Conservation (phyloP, 768 basidiomycete genomes). For the Coprinopsis marcescibilis region DNA sequence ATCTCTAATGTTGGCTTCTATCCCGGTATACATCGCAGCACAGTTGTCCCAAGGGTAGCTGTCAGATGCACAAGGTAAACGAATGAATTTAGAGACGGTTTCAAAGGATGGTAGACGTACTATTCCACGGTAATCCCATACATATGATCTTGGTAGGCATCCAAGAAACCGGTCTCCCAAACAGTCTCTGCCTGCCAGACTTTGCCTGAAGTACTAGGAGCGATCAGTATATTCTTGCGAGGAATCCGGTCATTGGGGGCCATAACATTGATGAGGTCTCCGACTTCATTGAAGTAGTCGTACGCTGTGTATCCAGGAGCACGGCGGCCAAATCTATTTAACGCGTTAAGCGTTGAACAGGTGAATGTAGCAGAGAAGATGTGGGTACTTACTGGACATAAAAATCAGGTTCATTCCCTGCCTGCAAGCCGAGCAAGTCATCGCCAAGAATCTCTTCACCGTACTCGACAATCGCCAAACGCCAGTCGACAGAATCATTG, state of each 20-base stretch:
- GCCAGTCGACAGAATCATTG: slow-evolving; percentile 54
- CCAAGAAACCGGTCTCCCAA: slow-evolving; percentile 44
- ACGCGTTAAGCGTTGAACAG: slow-evolving; percentile 4
- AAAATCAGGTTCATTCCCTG: slow-evolving; percentile 65
- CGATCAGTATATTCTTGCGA: slow-evolving; percentile 39
- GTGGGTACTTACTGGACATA: slow-evolving; percentile 24
- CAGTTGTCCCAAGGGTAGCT: slow-evolving; percentile 53
- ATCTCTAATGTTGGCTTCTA: slow-evolving; percentile 16
- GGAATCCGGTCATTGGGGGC: slow-evolving; percentile 21
- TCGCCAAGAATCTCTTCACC: slow-evolving; percentile 66
- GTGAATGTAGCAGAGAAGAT: not conserved
- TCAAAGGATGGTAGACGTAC: slow-evolving; percentile 26
- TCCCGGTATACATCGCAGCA: slow-evolving; percentile 36
- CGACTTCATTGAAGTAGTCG: slow-evolving; percentile 8
- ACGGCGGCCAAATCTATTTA: slow-evolving; percentile 30
- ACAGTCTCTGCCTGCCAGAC: slow-evolving; percentile 40
- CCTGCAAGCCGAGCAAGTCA: slow-evolving; percentile 61
- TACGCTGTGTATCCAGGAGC: slow-evolving; percentile 19
- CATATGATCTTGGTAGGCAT: slow-evolving; percentile 35
- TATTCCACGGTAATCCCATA: slow-evolving; percentile 48
- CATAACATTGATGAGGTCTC: slow-evolving; percentile 18
- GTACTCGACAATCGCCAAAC: slow-evolving; percentile 50
- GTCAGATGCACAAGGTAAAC: not conserved
- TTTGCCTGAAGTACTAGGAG: slow-evolving; percentile 52
- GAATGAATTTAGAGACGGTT: not conserved